Percentiles rank a stretch among this genome's conserved stretches.
Conservation (phyloP, 1,139 yeast species). For the Protomyces arabidopsidicola region DNA sequence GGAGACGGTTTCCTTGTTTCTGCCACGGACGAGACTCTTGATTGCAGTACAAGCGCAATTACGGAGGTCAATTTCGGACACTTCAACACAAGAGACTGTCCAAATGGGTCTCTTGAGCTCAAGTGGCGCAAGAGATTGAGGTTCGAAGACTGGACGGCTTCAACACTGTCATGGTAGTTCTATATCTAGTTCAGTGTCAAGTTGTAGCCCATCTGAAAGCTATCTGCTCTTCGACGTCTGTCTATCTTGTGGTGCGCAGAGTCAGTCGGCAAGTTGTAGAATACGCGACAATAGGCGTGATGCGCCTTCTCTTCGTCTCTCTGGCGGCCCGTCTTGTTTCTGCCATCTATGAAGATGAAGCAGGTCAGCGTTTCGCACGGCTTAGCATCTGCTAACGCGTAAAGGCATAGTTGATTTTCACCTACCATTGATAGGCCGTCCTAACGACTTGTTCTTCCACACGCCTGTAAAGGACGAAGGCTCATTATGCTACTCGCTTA, state of each 20-base stretch:
- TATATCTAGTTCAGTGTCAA: no score
- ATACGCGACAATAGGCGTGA: not conserved
- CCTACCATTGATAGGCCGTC: slow-evolving; percentile 23
- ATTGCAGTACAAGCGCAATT: not conserved
- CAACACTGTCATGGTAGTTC: not conserved
- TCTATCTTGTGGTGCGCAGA: no score
- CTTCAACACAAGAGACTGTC: not conserved
- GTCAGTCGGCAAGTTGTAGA: no score
- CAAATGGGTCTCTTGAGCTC: not conserved
- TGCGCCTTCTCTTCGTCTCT: not conserved
- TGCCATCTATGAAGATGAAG: slow-evolving; percentile 7
- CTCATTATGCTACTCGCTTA: slow-evolving; percentile 11
- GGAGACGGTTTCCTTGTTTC: not conserved
- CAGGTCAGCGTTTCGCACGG: not conserved
- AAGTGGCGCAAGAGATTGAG: not conserved
- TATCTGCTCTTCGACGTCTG: no score
- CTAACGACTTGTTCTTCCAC: slow-evolving; percentile 11
- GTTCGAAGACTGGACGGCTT: not conserved
- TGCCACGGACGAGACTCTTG: not conserved
- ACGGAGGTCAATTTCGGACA: not conserved
- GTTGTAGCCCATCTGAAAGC: no score
- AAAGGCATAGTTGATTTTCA: slow-evolving; percentile 18
- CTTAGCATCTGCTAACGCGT: not conserved
- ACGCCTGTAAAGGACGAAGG: slow-evolving; percentile 14
- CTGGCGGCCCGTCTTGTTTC: not conserved